Base-by-base conservation (phyloP, 2,329 filamentous ascomycete species). In the Botrytis cinerea region DNA sequence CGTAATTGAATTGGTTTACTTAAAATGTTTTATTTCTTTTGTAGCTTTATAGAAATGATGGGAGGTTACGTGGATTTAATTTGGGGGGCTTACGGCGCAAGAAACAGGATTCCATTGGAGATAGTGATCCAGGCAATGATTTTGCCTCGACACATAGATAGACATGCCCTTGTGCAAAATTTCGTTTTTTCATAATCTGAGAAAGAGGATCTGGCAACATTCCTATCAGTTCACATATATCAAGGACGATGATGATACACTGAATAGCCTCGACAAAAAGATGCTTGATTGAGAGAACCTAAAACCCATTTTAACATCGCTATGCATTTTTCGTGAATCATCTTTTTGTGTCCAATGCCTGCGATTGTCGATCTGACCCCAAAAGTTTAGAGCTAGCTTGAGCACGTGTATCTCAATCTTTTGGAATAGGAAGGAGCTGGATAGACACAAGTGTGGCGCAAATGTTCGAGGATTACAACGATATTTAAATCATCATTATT, bases 141-240 rank as follows among this genome's bases (percentile, higher is more conserved):
- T n/a, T 51, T 25, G 10, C 22, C 2, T 51, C 10, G 4, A n/a
- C 0, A n/a, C 14, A 51, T 51, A n/a, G 48, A 51, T n/a, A 51
- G 48, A 14, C 12, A n/a, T 1, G 12, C 48, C 25, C n/a, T 51
- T 25, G 0, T 25, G 10, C 48, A 51, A 2, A 51, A n/a, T 51
- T 51, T 1, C 6, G 25, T 5, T 14, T n/a, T 1, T 14, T 51
- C 48, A 51, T n/a, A 8, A 51, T 51, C 2, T n/a, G 10, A 25
- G 0, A 2, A 14, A n/a, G 25, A n/a, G 2, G 10, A n/a, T n/a
- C 10, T n/a, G 6, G 48, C 4, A 6, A 12, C 22, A 14, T n/a
- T n/a, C 25, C 4, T 14, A n/a, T 4, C 10, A 12, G 22, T 14
- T 51, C 25, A 51, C 20, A 51, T 14, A 51, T 51, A 14, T 51